Conservation (phyloP, 306 rosid genomes). For the Fragaria iinumae region DNA sequence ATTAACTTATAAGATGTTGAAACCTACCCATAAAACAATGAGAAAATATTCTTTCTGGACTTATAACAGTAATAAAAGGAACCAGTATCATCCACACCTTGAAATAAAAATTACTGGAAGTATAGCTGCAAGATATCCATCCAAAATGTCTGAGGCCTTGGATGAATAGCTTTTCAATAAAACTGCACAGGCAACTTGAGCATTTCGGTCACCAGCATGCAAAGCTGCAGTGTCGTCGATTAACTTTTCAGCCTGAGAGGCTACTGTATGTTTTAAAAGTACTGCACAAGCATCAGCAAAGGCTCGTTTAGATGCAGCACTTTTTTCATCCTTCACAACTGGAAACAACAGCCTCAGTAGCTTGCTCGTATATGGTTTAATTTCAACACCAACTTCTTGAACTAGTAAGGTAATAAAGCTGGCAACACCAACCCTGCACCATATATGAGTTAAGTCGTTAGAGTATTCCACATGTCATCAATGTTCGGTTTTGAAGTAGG, state of each 20-base stretch:
- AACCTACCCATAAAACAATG: not conserved
- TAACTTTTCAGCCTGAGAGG: slow-evolving; percentile 69
- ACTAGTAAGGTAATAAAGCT: slow-evolving; percentile 73
- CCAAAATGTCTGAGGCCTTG: slow-evolving; percentile 73
- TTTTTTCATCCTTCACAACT: slow-evolving; percentile 79
- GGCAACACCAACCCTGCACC: slow-evolving; percentile 93
- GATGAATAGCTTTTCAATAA: slow-evolving; percentile 78
- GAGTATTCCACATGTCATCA: not conserved
- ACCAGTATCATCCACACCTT: slow-evolving; percentile 51
- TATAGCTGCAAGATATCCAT: slow-evolving; percentile 67
- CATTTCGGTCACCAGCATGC: slow-evolving; percentile 74
- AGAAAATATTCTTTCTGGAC: not conserved
- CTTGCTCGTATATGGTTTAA: slow-evolving; percentile 76
- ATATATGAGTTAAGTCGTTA: not conserved
- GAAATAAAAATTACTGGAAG: slow-evolving; percentile 80
- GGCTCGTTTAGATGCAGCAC: slow-evolving; percentile 81
- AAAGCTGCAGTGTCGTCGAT: slow-evolving; percentile 79
- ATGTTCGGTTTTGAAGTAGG: not conserved
- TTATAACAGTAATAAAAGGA: not conserved
- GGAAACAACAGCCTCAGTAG: slow-evolving; percentile 78
- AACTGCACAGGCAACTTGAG: slow-evolving; percentile 83
- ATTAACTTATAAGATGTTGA: not conserved
- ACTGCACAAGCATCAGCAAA: slow-evolving; percentile 84
- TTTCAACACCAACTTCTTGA: slow-evolving; percentile 75
- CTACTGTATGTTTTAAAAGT: slow-evolving; percentile 55